Conservation (phyloP, 2,329 filamentous ascomycete species). For the Capronia epimyces region DNA sequence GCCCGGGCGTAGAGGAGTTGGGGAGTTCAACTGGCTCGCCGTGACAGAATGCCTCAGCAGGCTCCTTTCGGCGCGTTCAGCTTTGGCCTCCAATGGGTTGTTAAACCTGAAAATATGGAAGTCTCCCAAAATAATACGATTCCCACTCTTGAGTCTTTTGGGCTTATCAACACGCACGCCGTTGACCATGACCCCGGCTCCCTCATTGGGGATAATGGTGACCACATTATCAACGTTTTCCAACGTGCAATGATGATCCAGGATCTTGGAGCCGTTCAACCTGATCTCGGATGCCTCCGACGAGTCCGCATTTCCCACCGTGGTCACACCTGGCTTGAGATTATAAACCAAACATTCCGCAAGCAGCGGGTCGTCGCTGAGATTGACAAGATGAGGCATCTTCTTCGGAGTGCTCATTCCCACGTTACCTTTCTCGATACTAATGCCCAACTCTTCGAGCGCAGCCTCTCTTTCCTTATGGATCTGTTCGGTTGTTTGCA, state of each 20-base stretch:
- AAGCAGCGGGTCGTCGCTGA: slow-evolving; percentile 88
- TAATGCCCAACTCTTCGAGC: slow-evolving; percentile 93
- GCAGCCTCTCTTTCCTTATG: slow-evolving; percentile 96
- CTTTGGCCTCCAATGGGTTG: slow-evolving; percentile 89
- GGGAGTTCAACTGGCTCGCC: slow-evolving; percentile 58
- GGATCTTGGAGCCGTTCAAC: slow-evolving; percentile 85
- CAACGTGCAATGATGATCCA: slow-evolving; percentile 88
- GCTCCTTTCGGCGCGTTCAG: slow-evolving; percentile 77
- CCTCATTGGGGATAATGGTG: slow-evolving; percentile 81
- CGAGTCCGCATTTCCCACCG: slow-evolving; percentile 88
- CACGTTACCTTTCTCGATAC: slow-evolving; percentile 96
- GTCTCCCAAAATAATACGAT: slow-evolving; percentile 90
- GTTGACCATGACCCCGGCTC: slow-evolving; percentile 98
- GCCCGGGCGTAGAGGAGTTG: slow-evolving; percentile 56
- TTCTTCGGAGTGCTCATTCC: slow-evolving; percentile 95
- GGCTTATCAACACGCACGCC: slow-evolving; percentile 82
- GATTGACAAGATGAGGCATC: slow-evolving; percentile 97
- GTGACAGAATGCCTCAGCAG: slow-evolving; percentile 76
- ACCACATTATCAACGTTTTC: slow-evolving; percentile 90
- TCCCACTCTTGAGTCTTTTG: slow-evolving; percentile 81
- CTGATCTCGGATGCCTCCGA: slow-evolving; percentile 81
- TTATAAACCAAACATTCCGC: slow-evolving; percentile 98
- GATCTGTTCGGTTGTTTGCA: slow-evolving; percentile 90
- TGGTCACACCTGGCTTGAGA: slow-evolving; percentile 88
- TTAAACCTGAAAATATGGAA: slow-evolving; percentile 99